Evolutionary conservation across 2,329 filamentous ascomycete species (phyloP), one percentile per base, ranked within the genome.

Genomic region (Alternaria sp.): DNA sequence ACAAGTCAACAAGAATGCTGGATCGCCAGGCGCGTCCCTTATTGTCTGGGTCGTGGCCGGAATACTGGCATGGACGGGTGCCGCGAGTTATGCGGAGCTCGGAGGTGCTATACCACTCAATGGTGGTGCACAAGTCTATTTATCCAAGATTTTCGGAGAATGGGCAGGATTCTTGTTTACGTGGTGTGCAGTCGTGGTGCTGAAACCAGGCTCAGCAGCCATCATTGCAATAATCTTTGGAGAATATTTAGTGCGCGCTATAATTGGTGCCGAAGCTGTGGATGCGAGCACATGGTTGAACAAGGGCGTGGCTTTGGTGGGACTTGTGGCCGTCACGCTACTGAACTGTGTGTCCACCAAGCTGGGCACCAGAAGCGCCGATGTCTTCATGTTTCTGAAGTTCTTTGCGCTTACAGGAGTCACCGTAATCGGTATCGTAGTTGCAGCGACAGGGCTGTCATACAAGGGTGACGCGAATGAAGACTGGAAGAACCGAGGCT

Each of bases 211-310:
- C 3, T 92, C 92, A 40, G 90, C 93, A 10, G 95, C 95, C 63
- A 99, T 99, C 75, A 93, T 99, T 66, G 87, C 94, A 67, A 97
- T 99, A 69, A 97, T 99, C 73, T 97, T 98, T 84, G 95, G 95
- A 44, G 95, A 99, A 80, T 99, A 99, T 75, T 83, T 97, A n/a
- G 92, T 97, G 54, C 87, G 93, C 48, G 94, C 93, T 14, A 86
- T 91, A 44, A 90, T 97, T 60, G 94, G 94, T 9, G 89, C 93
- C n/a, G 92, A 97, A 59, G 92, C 92, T 3, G 89, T 92, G 72
- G 88, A 89, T 25, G 86, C 93, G 57, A 95, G 88, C 74, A 87
- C 89, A 2, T 98, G 94, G 94, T 87, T 97, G 74, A 93, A 92
- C 83, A 99, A 98, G 82, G 86, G 85, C 2, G 92, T 97, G 32